Conservation (phyloP, 768 basidiomycete species). For the Rhodotorula toruloides region DNA sequence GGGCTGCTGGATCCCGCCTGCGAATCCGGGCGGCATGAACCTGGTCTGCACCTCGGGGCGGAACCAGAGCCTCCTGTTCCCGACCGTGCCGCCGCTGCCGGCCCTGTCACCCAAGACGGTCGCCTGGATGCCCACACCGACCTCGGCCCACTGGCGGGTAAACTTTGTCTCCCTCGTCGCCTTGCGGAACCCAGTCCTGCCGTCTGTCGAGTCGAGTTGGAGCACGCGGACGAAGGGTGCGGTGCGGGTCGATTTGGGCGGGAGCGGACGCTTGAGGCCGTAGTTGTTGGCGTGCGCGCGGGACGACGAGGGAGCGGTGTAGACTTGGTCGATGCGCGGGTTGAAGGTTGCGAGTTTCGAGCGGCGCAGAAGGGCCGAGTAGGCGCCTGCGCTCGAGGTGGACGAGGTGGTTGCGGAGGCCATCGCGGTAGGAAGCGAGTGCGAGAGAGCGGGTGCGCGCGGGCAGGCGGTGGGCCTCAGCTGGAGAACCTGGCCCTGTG, state of each 20-base stretch:
- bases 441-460: background rate
- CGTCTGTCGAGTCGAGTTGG: constrained; percentile 28
- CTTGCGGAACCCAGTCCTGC: constrained; percentile 34
- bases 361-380: constrained; percentile 68
- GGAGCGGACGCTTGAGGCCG: constrained; percentile 77
- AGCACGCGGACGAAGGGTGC: constrained; percentile 35
- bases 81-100: background rate
- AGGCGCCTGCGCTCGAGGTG: constrained; percentile 47
- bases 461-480: too few species aligned
- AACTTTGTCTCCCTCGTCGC: constrained; percentile 27
- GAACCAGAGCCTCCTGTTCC: constrained; percentile 1
- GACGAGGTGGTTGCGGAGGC: background rate
- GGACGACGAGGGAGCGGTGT: constrained; percentile 64
- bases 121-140: constrained; percentile 16
- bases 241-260: constrained; percentile 51
- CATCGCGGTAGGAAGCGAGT: too few species aligned
- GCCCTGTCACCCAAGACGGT: background rate
- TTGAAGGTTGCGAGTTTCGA: constrained; percentile 78
- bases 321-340: constrained; percentile 69
- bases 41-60: constrained; percentile 16
- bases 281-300: constrained; percentile 73
- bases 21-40: too few species aligned
- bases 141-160: constrained; percentile 28
- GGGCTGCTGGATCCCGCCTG: too few species aligned
- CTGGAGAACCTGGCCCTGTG: too few species aligned